Conservation (phyloP, 768 basidiomycete species). For the Boletus fagicola region DNA sequence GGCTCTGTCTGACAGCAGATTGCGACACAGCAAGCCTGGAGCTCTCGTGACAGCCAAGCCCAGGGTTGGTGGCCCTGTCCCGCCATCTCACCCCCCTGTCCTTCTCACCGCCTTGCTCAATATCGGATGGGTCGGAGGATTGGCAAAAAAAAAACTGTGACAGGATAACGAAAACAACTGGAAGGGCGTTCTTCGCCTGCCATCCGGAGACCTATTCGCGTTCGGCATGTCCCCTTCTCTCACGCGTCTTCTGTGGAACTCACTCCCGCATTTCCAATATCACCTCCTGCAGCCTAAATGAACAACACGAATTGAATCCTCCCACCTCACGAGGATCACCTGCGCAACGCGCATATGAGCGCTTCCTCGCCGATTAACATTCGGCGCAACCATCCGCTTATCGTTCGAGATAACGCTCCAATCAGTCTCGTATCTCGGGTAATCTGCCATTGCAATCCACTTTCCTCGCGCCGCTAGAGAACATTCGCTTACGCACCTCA, state of each 20-base stretch:
- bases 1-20: too few relatives aligned
- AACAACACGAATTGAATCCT: neutral
- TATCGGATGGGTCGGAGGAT: too few relatives aligned
- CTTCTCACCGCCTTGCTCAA: too few relatives aligned
- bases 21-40: too few relatives aligned
- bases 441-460: neutral
- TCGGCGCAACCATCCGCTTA: neutral
- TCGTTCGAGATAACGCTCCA: neutral
- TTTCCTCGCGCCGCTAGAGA: neutral
- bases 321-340: slow-evolving; percentile 1
- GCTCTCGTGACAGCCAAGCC: too few relatives aligned
- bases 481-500: neutral
- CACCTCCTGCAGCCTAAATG: neutral
- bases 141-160: neutral
- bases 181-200: neutral
- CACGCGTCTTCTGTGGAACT: neutral
- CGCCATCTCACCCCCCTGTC: too few relatives aligned
- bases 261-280: neutral
- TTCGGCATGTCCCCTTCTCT: neutral
- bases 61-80: too few relatives aligned
- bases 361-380: slow-evolving; percentile 1
- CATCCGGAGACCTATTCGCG: neutral
- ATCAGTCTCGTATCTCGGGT: neutral
- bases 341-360: neutral
- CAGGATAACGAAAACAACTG: neutral